Evolutionary conservation across 768 basidiomycete genomes (phyloP).

Genomic region (Pholiota conissans): DNA sequence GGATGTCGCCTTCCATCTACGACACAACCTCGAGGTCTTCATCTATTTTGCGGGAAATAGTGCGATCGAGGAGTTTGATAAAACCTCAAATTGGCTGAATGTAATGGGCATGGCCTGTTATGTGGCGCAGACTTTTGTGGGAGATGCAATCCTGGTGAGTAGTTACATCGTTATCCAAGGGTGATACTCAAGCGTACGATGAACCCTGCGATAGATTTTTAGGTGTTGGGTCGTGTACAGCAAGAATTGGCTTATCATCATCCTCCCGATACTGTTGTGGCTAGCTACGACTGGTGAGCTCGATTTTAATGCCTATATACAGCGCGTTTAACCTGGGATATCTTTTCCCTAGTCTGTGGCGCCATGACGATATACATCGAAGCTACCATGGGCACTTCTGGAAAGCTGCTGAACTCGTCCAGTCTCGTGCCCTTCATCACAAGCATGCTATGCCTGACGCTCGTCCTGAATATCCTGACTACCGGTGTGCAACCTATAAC

Average conservation of each 20-base stretch:
- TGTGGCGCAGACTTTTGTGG: conserved; percentile 42
- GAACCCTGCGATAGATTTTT: conserved; percentile 27
- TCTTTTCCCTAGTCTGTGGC: conserved; percentile 29
- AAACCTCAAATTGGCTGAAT: conserved; percentile 38
- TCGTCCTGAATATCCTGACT: conserved; percentile 35
- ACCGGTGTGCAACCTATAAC: conserved; percentile 28
- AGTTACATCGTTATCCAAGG: background rate
- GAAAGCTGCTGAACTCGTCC: conserved; percentile 26
- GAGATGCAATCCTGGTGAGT: conserved; percentile 42
- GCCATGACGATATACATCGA: conserved; percentile 31
- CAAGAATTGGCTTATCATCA: conserved; percentile 29
- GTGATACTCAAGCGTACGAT: background rate
- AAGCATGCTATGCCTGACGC: conserved; percentile 34
- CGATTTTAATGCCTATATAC: background rate
- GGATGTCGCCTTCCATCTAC: conserved; percentile 40
- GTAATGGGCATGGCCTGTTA: conserved; percentile 42
- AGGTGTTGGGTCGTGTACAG: conserved; percentile 39
- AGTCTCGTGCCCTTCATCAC: conserved; percentile 36
- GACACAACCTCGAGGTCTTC: conserved; percentile 42
- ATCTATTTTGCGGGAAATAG: conserved; percentile 33
- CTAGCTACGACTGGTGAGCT: conserved; percentile 33
- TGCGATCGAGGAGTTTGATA: conserved; percentile 38
- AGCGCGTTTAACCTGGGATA: background rate
- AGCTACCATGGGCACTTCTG: conserved; percentile 26
- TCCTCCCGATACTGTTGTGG: conserved; percentile 32